Base-by-base conservation (phyloP, 371 early-diverging fungal species). In the Rhizopus microsporus region DNA sequence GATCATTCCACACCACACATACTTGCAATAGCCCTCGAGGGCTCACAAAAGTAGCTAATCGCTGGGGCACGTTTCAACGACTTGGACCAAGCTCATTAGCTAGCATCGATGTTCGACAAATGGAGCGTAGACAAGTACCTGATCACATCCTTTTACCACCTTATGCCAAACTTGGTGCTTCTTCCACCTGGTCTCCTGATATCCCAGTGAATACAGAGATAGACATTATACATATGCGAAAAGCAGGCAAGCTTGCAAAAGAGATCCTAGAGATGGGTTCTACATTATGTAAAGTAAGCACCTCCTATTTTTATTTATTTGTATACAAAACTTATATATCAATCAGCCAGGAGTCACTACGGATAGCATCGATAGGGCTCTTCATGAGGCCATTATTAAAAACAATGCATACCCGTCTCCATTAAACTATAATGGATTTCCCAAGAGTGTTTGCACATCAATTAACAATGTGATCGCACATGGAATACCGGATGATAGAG, bases 391-490 rank as follows among this genome's bases (percentile, higher is more conserved):
- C 2, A 89, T 89, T 13, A 63, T 93, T 4, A 73, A 68, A 56
- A 68, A 75, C 7, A 75, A 78, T 29, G 94, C 93, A 4, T 96
- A 94, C 54, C 96, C 96, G 5, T 92, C 92, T 23, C 93, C 95
- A 38, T 69, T 94, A 8, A 87, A 89, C 67, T 95, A 96, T 67
- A 80, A 80, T 68, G 83, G 87, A 8, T 96, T 92, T 60, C 96
- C 96, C 7, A 91, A 90, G 61, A 90, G 92, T 49, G 77, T 91
- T 2, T 91, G 90, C 56, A 88, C 86, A 0, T 87, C 91, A 10
- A 77, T 96, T 17, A 94, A 94, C 65, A 94, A 96, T 63, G 86
- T 95, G 12, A 86, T 96, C 46, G 91, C 91, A 8, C 96, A 96
- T 67, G 95, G 95, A 0, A 94, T 95, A 55, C 95, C 95, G 3